Base-by-base conservation (phyloP, 2,329 filamentous ascomycete genomes). In the Colletotrichum brevisporum region DNA sequence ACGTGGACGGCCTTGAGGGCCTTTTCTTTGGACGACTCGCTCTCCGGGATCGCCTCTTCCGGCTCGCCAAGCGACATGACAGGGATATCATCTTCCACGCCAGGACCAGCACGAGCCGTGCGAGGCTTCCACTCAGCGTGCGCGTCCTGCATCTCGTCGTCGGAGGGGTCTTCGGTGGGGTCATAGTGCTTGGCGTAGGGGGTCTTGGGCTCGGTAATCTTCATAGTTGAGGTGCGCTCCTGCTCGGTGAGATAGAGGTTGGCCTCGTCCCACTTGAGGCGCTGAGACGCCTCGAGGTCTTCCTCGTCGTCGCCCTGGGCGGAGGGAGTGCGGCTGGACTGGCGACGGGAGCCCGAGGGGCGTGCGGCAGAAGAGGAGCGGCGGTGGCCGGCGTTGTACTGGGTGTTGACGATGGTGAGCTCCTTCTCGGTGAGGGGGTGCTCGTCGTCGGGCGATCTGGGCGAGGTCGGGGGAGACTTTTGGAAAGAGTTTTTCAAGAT, bases 121-220 rank as follows among this genome's bases (percentile, higher is more conserved):
- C 70, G 69, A 60, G 74, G 73, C 66, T 75, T 72, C 52, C 72
- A 69, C 18, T 91, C 89, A 58, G 83, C 83, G 52, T 78, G 79
- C 74, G 84, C 83, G 72, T 91, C 85, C 3, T 92, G 84, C 70
- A 94, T 82, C 31, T 92, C 87, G 5, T 92, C 90, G 72, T 96
- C 94, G 41, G 91, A 92, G 59, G 94, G 94, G 72, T 98, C 95
- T 77, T 98, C 94, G 50, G 90, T 80, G 5, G 95, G 94, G 77
- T 98, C 93, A 81, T 98, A 98, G 76, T 94, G 94, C 77, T 92
- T 92, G 43, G 94, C 96, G 79, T 95, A 99, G 5, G 96, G 96
- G 8, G 96, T 99, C 87, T 99, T 99, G 71, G 96, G 96, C 84
- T 99, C 96, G 74, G 94, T 93, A 73, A 99, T 99, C 86, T 98